Evolutionary conservation across 139 green algal species (phyloP), one percentile per base, ranked within the genome.

Genomic region (Chlorella sp.): DNA sequence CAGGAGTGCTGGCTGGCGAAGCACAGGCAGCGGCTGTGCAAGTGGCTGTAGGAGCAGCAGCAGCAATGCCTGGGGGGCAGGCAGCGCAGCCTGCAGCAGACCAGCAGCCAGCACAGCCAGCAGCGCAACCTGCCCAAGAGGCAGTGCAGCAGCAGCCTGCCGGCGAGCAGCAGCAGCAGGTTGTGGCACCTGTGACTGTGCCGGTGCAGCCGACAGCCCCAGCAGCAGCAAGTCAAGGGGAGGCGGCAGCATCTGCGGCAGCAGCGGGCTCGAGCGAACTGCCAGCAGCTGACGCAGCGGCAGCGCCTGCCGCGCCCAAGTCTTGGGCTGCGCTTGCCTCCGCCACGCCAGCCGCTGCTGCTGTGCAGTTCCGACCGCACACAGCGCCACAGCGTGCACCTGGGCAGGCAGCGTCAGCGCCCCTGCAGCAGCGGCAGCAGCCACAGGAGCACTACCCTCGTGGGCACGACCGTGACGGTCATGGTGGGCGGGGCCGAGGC

Each of bases 301-400:
- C 68, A 74, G 34, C 23, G 38, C 57, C 76, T 17, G 38, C 76
- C 1, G 60, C 76, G 1, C 57, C 76, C 36, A 60, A 72, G 38
- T 60, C 76, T 0, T 72, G 60, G 76, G 76, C 57, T 38, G 76
- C 76, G 38, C 26, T 30, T 62, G 76, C 76, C 28, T 25, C 69
- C 39, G 57, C 25, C 71, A 7, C 39, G 32, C 30, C 55, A 56
- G 76, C 34, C 41, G 38, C 38, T 30, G 28, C 26, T 5, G 26
- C 20, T 47, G 44, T 18, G 18, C 51, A 56, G 57, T 5, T 69
- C 36, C 38, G 41, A 60, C 60, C 60, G 23, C 76, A 83, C 57
- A 72, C 36, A 23, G 60, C 38, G 4, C 60, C 60, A 26, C 60
- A 72, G 38, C 38, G 60, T 23, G 76, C 28, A 28, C 57, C 76